Evolutionary conservation across 2,329 filamentous ascomycete species (phyloP).

Genomic region (Cordyceps militaris): DNA sequence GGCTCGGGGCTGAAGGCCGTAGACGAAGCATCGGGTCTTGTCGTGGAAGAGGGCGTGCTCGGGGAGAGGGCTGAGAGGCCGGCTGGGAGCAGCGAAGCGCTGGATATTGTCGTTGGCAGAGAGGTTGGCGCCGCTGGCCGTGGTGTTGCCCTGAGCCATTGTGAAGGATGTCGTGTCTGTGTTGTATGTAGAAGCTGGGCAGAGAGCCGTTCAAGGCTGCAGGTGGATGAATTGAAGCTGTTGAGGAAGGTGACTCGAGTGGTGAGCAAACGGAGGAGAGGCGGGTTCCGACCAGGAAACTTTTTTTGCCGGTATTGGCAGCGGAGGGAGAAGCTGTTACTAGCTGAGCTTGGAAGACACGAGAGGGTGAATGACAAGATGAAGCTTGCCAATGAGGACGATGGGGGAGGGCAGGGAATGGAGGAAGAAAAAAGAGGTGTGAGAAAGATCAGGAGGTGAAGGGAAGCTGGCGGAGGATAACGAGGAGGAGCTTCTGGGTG

Average conservation of each 20-base stretch:
- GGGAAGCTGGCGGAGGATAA: constrained; percentile 11
- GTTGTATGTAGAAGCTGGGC: constrained; percentile 12
- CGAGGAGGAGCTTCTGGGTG: constrained; percentile 3
- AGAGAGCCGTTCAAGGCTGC: constrained; percentile 10
- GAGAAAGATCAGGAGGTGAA: constrained; percentile 10
- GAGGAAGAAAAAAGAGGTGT: constrained; percentile 15
- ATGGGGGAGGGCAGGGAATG: constrained; percentile 13
- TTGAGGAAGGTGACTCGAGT: constrained; percentile 10
- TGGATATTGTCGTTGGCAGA: constrained; percentile 98
- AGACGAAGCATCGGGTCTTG: constrained; percentile 99
- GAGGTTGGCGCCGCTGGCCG: constrained; percentile 43
- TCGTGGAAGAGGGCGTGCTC: constrained; percentile 93
- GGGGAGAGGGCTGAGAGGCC: constrained; percentile 81
- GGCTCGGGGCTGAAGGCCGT: constrained; percentile 93
- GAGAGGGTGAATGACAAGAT: neutral
- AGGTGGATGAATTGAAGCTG: constrained; percentile 14
- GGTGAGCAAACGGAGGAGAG: constrained; percentile 8
- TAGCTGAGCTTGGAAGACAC: neutral
- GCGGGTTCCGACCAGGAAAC: constrained; percentile 10
- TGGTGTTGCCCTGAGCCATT: constrained; percentile 48
- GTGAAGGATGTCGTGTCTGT: constrained; percentile 23
- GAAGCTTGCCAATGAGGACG: constrained; percentile 8
- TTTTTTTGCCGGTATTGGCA: constrained; percentile 3
- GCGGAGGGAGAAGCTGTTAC: neutral
- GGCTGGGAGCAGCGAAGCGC: constrained; percentile 88